Evolutionary conservation across 1,284 basidiomycete species (phyloP), one percentile per base, ranked within the genome.

Genomic region (Rhodofomes roseus): DNA sequence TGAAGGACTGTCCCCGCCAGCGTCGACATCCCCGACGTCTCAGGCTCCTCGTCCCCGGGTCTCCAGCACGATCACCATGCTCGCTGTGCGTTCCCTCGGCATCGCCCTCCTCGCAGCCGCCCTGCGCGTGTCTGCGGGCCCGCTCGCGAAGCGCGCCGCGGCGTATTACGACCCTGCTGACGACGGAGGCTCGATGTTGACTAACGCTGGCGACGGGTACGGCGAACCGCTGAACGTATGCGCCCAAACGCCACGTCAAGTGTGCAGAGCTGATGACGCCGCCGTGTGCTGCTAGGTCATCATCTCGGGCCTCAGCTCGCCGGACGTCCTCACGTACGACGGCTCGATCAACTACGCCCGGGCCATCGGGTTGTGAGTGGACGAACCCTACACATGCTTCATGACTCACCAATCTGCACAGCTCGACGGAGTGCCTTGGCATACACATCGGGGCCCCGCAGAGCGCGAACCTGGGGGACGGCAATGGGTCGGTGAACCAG

Each of bases 161-260:
- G 73, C 71, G 2, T 87, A 75, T 66, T 78, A 79, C 57, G 65
- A 81, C 60, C 85, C 85, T 6, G 62, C 63, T 4, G 29, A 29
- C 0, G 70, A 70, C 8, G 85, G 85, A 4, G 85, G 85, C 1
- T 84, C 83, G 2, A 77, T 82, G 78, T 76, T 87, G 31, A 72
- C 77, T 60, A 67, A 81, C 54, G 72, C 81, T 18, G 74, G 75
- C n/a, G 63, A 73, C 54, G 81, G 80, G 5, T 65, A 73, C 2
- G 89, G 89, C 34, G 90, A 91, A 72, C 90, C 90, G 23, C 71
- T 92, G 59, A 92, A 92, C 64, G 81, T 86, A 59, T 37, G 76
- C 65, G 36, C 23, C 37, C 31, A 7, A 18, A 20, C 37, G 8
- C 31, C 22, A 22, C 48, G 12, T 48, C 31, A 9, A 18, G 20